phyloP scores from a whole-genome alignment of 768 basidiomycete genomes.

The Pholiota molesta region DNA sequence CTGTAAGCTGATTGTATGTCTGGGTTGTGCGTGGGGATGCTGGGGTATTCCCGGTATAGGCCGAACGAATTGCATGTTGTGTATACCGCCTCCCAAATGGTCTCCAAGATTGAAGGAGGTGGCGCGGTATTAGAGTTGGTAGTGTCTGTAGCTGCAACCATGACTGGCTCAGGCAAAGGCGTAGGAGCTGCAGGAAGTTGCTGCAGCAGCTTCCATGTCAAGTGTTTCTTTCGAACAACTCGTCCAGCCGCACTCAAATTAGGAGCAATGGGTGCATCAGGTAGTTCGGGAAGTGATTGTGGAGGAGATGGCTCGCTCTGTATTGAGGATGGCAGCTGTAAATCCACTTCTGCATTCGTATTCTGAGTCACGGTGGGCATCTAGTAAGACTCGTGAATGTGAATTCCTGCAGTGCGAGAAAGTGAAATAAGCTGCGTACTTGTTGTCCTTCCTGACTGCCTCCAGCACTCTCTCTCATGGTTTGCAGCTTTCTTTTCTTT shows the following conservation, averaged over 20 bases:
- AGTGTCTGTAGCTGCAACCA: neutral
- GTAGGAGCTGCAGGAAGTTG: neutral
- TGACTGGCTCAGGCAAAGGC: neutral
- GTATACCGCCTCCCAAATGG: neutral
- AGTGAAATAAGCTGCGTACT: neutral
- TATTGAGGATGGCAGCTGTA: neutral
- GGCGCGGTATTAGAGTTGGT: neutral
- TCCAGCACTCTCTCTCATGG: neutral
- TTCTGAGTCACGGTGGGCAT: conserved; percentile 23
- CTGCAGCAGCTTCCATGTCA: neutral
- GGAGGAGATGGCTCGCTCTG: neutral
- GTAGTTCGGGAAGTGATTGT: neutral
- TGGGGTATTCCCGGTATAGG: conserved; percentile 16
- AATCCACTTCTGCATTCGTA: conserved; percentile 36
- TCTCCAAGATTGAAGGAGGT: neutral
- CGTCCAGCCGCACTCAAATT: neutral
- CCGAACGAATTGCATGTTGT: conserved; percentile 16
- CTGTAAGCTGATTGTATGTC: conserved; percentile 3
- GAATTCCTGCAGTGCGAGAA: neutral
- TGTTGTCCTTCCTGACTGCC: neutral
- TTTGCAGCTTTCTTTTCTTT: neutral
- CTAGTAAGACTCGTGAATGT: conserved; percentile 6
- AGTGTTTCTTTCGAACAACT: neutral
- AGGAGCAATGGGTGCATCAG: neutral
- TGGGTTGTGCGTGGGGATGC: conserved; percentile 16